Conservation (phyloP, 2,329 filamentous ascomycete species). For the Xylariaceae sp. region DNA sequence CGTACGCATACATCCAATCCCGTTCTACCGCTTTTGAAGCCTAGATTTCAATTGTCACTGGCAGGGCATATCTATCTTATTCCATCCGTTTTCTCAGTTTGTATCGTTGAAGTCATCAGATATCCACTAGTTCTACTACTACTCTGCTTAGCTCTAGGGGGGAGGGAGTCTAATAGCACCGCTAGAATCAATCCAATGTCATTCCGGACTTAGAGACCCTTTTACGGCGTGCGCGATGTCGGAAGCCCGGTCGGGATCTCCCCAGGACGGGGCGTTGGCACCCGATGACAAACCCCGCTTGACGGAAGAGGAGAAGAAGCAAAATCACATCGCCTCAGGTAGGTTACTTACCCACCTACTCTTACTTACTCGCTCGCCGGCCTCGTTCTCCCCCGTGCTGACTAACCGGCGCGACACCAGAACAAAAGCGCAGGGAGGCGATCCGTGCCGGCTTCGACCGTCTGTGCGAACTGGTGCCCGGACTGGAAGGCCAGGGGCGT, state of each 20-base stretch:
- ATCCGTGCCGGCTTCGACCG: slow-evolving; percentile 85
- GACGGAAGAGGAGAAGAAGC: slow-evolving; percentile 58
- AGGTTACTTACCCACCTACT: no score
- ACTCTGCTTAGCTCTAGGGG: no score
- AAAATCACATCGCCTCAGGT: slow-evolving; percentile 59
- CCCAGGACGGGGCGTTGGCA: slow-evolving; percentile 31
- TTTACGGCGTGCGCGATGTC: slow-evolving; percentile 20
- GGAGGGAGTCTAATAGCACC: no score
- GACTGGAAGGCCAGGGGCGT: slow-evolving; percentile 78
- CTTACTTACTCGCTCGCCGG: neutral
- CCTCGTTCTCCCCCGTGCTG: neutral
- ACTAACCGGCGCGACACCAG: slow-evolving; percentile 29
- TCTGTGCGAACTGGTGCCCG: slow-evolving; percentile 78
- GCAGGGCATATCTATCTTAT: no score
- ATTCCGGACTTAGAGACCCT: neutral
- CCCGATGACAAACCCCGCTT: slow-evolving; percentile 56
- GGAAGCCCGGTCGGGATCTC: slow-evolving; percentile 30
- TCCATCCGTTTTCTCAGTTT: no score
- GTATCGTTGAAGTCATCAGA: no score
- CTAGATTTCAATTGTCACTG: no score
- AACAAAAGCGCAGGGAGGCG: slow-evolving; percentile 67
- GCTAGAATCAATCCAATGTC: no score
- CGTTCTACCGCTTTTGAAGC: no score
- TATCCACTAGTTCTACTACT: no score
- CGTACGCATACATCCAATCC: no score